phyloP scores from a whole-genome alignment of 495 filamentous ascomycete genomes.

The Aspergillus steynii region DNA sequence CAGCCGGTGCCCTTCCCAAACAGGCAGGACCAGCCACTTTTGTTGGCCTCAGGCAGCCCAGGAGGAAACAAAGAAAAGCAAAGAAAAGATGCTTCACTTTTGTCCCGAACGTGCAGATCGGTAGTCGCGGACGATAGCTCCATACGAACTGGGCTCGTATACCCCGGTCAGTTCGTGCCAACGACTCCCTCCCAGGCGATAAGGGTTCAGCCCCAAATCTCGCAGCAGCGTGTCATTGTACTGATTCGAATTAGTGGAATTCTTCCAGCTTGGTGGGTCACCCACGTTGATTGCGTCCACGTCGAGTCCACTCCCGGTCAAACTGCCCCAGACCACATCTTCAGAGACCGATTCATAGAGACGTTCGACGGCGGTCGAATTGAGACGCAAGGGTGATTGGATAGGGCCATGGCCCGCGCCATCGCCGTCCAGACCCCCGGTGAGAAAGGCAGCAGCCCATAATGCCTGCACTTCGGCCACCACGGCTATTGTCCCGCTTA shows the following conservation, averaged over 20 bases:
- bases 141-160: conserved; percentile 31
- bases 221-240: conserved; percentile 35
- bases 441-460: conserved; percentile 64
- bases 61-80: neutral
- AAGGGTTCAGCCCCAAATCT: conserved; percentile 32
- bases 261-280: neutral
- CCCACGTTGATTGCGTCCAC: conserved; percentile 34
- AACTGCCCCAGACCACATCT: conserved; percentile 28
- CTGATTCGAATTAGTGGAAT: conserved; percentile 12
- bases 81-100: neutral
- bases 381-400: conserved; percentile 9
- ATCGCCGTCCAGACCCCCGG: conserved; percentile 21
- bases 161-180: conserved; percentile 28
- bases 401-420: neutral
- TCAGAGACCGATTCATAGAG: conserved; percentile 27
- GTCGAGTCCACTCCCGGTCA: conserved; percentile 28
- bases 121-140: conserved; percentile 35
- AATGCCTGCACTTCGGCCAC: conserved; percentile 65
- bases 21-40: too few species aligned
- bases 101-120: neutral
- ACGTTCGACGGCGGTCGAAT: conserved; percentile 1
- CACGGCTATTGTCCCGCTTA: conserved; percentile 55
- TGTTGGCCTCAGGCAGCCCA: too few species aligned
- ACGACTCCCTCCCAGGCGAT: conserved; percentile 26
- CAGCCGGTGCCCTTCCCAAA: too few species aligned